Evolutionary conservation across 2,329 filamentous ascomycete species (phyloP).

Genomic region (Cercospora zeae-maydis): DNA sequence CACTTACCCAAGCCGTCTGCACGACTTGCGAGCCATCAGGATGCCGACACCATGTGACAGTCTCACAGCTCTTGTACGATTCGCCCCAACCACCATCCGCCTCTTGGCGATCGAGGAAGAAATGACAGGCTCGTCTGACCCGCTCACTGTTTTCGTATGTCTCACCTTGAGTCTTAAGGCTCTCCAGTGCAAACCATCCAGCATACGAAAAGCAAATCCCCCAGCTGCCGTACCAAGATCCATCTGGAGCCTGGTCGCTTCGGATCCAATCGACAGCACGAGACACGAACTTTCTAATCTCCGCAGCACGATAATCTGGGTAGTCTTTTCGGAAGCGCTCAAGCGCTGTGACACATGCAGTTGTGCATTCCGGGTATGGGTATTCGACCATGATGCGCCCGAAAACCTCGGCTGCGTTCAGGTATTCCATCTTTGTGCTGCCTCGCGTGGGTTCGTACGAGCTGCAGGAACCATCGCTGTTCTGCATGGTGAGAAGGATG

Average conservation of each 20-base stretch:
- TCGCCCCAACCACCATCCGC: slow-evolving; percentile 95
- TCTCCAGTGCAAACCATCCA: slow-evolving; percentile 92
- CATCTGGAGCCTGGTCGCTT: slow-evolving; percentile 69
- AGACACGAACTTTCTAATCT: slow-evolving; percentile 70
- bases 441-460: slow-evolving; percentile 85
- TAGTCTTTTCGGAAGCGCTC: slow-evolving; percentile 77
- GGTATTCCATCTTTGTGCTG: slow-evolving; percentile 70
- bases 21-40: slow-evolving; percentile 76
- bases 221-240: slow-evolving; percentile 98
- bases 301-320: slow-evolving; percentile 71
- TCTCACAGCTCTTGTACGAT: slow-evolving; percentile 82
- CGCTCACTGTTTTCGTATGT: slow-evolving; percentile 69
- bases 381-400: slow-evolving; percentile 98
- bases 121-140: slow-evolving; percentile 74
- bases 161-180: slow-evolving; percentile 76
- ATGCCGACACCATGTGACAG: slow-evolving; percentile 70
- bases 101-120: slow-evolving; percentile 79
- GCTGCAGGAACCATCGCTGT: slow-evolving; percentile 76
- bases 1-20: slow-evolving; percentile 84
- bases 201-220: slow-evolving; percentile 98
- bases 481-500: slow-evolving; percentile 87
- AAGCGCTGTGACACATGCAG: slow-evolving; percentile 83
- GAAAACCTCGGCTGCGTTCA: slow-evolving; percentile 96
- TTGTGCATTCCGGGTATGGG: slow-evolving; percentile 96
- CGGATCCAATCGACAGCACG: slow-evolving; percentile 81